Evolutionary conservation across 495 filamentous ascomycete species (phyloP), one percentile per base, ranked within the genome.

Genomic region (Neurospora discreta): DNA sequence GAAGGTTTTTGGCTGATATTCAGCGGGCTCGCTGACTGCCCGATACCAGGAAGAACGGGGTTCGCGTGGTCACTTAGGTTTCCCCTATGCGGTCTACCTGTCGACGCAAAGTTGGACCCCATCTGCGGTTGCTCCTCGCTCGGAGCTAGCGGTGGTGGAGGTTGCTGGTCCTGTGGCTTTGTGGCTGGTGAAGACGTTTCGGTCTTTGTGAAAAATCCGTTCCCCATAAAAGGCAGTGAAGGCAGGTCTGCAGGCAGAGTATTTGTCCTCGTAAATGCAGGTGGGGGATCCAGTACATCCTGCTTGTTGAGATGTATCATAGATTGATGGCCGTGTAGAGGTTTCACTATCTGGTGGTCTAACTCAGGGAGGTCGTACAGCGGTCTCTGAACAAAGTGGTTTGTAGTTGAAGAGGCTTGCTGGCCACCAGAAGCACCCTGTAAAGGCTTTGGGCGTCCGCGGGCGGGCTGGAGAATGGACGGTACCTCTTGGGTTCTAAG

Each of bases 401-500:
- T 42, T 39, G 71, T 72, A 6, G 69, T 40, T 1, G 74, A 65
- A 36, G 72, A 73, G 1, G 71, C 74, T 18, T 30, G 26, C 18
- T 74, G 73, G 26, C 52, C 76, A 15, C 69, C 67, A 1, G 76
- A 70, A 41, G 73, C 36, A 26, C 71, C 41, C 33, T 75, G 72
- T 15, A 69, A 39, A 23, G 70, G 52, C 1, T 68, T 74, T 39
- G 74, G 72, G 20, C 77, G 78, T 11, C 74, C 76, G 26, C 76
- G 75, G 20, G 80, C 79, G 38, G 83, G 83, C 58, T 79, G 77
- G 10, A 84, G 80, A 18, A 79, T 75, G 2, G 80, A 80, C 13
- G 81, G 80, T 9, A 78, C 43, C 39, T 79, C 71, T 23, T 75
- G 39, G 38, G 77, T 68, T 36, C 70, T 20, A 74, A 68, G 5